Percentiles rank a stretch among this genome's conserved stretches.
phyloP scores from a whole-genome alignment of 2,329 filamentous ascomycete species.

The Penicillium janthinellum region DNA sequence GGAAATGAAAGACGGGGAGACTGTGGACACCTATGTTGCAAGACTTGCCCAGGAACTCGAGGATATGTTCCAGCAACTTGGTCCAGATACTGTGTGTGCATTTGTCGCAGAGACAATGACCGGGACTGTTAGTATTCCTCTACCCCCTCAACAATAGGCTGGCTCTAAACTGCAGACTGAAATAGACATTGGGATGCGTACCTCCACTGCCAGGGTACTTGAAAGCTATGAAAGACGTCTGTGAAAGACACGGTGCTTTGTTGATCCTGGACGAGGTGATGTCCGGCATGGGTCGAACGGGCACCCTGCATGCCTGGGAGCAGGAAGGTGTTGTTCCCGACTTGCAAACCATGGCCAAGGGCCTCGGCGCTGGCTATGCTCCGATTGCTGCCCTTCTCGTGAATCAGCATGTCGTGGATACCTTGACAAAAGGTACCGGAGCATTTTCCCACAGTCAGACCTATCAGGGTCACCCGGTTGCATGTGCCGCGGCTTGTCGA shows the following conservation, averaged over 20 bases:
- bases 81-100: conserved; percentile 65
- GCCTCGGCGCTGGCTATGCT: conserved; percentile 57
- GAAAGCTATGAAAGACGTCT: conserved; percentile 55
- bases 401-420: conserved; percentile 50
- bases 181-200: conserved; percentile 52
- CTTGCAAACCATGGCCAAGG: conserved; percentile 61
- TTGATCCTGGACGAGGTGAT: conserved; percentile 54
- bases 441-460: conserved; percentile 60
- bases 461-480: conserved; percentile 58
- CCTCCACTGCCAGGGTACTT: conserved; percentile 58
- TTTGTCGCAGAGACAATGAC: conserved; percentile 63
- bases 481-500: conserved; percentile 54
- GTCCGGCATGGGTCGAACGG: conserved; percentile 59
- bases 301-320: conserved; percentile 59
- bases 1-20: conserved; percentile 53
- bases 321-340: conserved; percentile 57
- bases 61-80: conserved; percentile 62
- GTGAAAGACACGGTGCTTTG: conserved; percentile 58
- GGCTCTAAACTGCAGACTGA: background rate
- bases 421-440: conserved; percentile 45
- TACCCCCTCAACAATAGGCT: background rate
- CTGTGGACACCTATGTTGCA: conserved; percentile 57
- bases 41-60: conserved; percentile 66
- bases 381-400: conserved; percentile 57
- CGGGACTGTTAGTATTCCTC: conserved; percentile 42